Conservation (phyloP, 192 early-diverging fungal species). For the Coemansia sp. region DNA sequence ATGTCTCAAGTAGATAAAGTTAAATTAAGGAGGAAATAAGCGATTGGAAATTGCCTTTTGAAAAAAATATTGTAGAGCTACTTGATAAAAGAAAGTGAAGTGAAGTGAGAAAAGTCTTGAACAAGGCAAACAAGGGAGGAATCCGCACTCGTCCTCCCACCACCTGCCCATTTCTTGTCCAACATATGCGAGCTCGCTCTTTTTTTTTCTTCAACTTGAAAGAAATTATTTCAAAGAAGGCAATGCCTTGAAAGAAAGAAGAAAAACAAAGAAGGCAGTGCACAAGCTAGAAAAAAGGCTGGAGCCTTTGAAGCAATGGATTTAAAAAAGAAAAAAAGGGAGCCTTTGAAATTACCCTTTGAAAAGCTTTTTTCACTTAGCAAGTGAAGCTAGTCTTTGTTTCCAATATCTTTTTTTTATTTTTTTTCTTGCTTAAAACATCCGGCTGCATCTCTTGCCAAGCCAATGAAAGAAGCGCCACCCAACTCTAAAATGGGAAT, state of each 20-base stretch:
- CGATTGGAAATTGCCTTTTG: neutral
- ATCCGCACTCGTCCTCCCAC: neutral
- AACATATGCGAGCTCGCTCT: neutral
- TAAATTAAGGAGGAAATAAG: neutral
- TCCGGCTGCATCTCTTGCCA: neutral
- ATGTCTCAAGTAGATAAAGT: neutral
- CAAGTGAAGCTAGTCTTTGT: neutral
- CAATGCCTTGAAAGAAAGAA: neutral
- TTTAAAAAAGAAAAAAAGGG: neutral
- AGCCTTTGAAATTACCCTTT: neutral
- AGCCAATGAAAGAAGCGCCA: neutral
- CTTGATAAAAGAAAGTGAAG: neutral
- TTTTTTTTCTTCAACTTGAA: conserved; percentile 7
- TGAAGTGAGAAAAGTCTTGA: conserved; percentile 8
- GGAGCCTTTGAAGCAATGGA: neutral
- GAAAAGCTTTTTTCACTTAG: neutral
- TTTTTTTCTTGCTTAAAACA: neutral
- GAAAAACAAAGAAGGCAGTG: neutral
- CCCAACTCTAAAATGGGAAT: neutral
- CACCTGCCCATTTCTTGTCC: neutral
- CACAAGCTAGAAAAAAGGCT: neutral
- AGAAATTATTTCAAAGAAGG: neutral
- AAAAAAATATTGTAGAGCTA: too few relatives aligned
- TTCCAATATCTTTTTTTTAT: too few relatives aligned
- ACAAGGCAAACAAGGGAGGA: neutral